Conservation (phyloP, 2,329 filamentous ascomycete genomes). For the Fusarium liriodendri region DNA sequence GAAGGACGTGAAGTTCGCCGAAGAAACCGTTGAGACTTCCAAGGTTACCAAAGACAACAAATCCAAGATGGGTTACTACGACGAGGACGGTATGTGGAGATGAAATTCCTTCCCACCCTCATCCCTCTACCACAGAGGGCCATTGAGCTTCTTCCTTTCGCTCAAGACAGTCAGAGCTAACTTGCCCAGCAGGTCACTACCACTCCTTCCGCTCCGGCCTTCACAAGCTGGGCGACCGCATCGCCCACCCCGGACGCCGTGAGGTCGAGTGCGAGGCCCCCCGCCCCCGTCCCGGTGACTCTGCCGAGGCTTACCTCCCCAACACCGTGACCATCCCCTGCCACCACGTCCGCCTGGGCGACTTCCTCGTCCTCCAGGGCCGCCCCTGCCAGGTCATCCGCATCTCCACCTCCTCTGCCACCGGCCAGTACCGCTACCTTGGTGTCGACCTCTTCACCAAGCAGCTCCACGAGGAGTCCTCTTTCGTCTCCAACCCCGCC, state of each 20-base stretch:
- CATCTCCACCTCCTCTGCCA: slow-evolving; percentile 97
- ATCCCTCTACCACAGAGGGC: not conserved
- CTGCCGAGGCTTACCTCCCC: slow-evolving; percentile 57
- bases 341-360: slow-evolving; percentile 99
- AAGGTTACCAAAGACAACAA: slow-evolving; percentile 56
- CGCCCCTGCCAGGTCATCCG: slow-evolving; percentile 99
- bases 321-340: slow-evolving; percentile 98
- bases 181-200: slow-evolving; percentile 61
- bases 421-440: slow-evolving; percentile 99
- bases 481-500: slow-evolving; percentile 95
- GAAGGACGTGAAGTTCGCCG: slow-evolving; percentile 69
- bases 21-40: slow-evolving; percentile 73
- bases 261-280: slow-evolving; percentile 57
- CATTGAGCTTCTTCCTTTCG: not conserved
- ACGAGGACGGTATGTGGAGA: slow-evolving; percentile 66
- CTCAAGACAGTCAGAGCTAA: slow-evolving; percentile 28
- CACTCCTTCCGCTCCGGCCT: slow-evolving; percentile 68
- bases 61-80: slow-evolving; percentile 74
- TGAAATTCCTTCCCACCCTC: not conserved
- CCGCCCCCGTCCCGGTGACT: slow-evolving; percentile 43
- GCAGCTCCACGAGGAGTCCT: slow-evolving; percentile 98
- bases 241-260: slow-evolving; percentile 61
- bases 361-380: slow-evolving; percentile 98
- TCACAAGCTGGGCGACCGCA: slow-evolving; percentile 68
- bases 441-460: slow-evolving; percentile 99